Evolutionary conservation across 2,329 filamentous ascomycete species (phyloP).

Genomic region (Colletotrichum sp.): DNA sequence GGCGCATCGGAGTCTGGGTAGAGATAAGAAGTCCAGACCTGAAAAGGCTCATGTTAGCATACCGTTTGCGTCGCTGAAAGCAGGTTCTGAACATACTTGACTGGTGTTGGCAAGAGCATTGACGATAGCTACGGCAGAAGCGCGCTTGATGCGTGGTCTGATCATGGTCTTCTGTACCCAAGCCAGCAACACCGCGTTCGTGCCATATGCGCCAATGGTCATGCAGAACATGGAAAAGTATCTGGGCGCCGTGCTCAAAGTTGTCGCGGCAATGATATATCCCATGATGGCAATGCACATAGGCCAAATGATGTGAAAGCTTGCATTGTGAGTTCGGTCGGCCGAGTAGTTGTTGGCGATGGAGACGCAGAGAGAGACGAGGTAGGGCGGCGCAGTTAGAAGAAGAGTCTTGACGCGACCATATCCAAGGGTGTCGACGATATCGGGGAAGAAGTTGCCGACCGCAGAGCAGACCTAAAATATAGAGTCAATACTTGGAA

Average conservation of each 20-base stretch:
- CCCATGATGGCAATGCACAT: neutral
- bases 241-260: neutral
- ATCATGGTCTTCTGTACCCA: neutral
- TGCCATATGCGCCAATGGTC: neutral
- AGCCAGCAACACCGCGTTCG: neutral
- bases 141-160: neutral
- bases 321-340: neutral
- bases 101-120: neutral
- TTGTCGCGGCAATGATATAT: neutral
- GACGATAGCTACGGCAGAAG: neutral
- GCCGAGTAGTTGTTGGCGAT: neutral
- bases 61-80: neutral
- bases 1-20: neutral
- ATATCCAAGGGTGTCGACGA: conserved; percentile 65
- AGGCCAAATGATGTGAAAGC: neutral
- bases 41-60: neutral
- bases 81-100: neutral
- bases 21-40: neutral
- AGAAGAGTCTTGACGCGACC: conserved; percentile 58
- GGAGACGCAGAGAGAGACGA: neutral
- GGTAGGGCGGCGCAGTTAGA: conserved; percentile 51
- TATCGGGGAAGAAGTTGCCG: conserved; percentile 69
- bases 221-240: neutral
- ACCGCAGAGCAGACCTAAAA: conserved; percentile 53
- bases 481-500: neutral